phyloP scores from a whole-genome alignment of 1,284 basidiomycete genomes.

The Laetiporus sulphureus region DNA sequence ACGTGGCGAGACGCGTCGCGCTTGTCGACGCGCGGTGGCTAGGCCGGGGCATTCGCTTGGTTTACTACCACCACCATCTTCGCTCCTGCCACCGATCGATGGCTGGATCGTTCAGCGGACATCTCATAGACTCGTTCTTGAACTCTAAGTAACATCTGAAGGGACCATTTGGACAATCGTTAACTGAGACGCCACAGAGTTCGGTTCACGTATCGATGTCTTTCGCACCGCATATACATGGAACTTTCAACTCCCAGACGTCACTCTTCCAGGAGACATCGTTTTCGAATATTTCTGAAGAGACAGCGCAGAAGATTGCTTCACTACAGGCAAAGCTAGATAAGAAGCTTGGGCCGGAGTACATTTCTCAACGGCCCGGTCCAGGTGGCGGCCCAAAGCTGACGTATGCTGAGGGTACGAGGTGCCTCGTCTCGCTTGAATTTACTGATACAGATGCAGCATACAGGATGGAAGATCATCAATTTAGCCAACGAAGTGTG shows the following conservation, averaged over 20 bases:
- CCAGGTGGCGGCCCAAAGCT: slow-evolving; percentile 83
- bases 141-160: slow-evolving; percentile 21
- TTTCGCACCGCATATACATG: slow-evolving; percentile 52
- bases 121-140: slow-evolving; percentile 38
- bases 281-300: slow-evolving; percentile 42
- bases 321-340: slow-evolving; percentile 78
- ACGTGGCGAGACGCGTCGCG: too few species aligned
- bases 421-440: background rate
- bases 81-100: too few species aligned
- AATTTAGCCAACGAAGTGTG: slow-evolving; percentile 95
- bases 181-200: slow-evolving; percentile 22
- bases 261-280: slow-evolving; percentile 22
- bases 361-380: slow-evolving; percentile 83
- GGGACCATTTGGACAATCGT: slow-evolving; percentile 28
- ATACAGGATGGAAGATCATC: slow-evolving; percentile 82
- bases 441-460: background rate
- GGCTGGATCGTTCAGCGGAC: slow-evolving; percentile 43
- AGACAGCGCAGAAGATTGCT: slow-evolving; percentile 59
- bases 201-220: slow-evolving; percentile 48
- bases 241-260: slow-evolving; percentile 24
- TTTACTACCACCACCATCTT: too few species aligned
- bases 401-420: slow-evolving; percentile 80
- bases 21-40: too few species aligned
- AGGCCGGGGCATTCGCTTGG: too few species aligned
- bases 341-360: slow-evolving; percentile 91